phyloP scores from a whole-genome alignment of 331 rosid species.

The Erythrophleum ivorense region DNA sequence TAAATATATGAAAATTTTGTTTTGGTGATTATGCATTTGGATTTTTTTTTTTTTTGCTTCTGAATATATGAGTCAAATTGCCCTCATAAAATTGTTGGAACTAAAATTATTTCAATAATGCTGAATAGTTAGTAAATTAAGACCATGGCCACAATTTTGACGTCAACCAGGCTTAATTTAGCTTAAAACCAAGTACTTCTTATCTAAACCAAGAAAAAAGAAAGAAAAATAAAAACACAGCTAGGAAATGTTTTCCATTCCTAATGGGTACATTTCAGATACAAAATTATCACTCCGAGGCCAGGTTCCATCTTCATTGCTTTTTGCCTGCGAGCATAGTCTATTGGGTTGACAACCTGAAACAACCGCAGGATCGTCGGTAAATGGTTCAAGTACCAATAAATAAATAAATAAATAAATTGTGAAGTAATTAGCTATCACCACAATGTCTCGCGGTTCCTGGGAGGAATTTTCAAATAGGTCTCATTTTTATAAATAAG shows the following conservation, averaged over 20 bases:
- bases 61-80: too few species aligned
- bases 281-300: slow-evolving; percentile 39
- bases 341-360: slow-evolving; percentile 51
- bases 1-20: too few species aligned
- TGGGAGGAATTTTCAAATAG: too few species aligned
- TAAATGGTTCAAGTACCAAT: not conserved
- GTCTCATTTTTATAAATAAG: too few species aligned
- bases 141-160: too few species aligned
- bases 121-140: too few species aligned
- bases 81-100: too few species aligned
- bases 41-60: too few species aligned
- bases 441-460: too few species aligned
- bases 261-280: not conserved
- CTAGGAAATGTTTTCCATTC: not conserved
- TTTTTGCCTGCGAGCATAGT: slow-evolving; percentile 47
- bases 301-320: slow-evolving; percentile 42
- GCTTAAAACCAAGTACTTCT: not conserved
- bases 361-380: not conserved
- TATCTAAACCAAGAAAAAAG: not conserved
- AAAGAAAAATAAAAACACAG: too few species aligned
- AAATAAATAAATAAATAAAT: not conserved
- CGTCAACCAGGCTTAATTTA: not conserved
- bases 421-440: not conserved
- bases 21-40: too few species aligned
- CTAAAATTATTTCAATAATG: too few species aligned